Evolutionary conservation across 31 red algal genomes (phyloP), one percentile per base, ranked within the genome.

Genomic region (Odonthalia washingtoniensis): DNA sequence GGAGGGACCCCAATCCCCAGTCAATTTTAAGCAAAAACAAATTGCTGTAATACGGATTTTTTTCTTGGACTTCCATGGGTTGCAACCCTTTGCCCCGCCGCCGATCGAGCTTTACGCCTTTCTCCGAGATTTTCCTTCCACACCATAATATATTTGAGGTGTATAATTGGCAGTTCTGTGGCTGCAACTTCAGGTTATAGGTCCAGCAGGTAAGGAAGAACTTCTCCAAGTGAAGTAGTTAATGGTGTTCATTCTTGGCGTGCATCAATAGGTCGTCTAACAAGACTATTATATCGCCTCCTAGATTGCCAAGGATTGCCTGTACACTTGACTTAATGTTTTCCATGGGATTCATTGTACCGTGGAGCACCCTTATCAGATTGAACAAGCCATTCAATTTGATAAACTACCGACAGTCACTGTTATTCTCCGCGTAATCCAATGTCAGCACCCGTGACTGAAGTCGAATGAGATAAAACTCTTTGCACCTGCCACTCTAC

Each of bases 401-500:
- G 3, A 69, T 43, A 38, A 89, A 81, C 3, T 40, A 30, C 14
- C 72, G 68, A 34, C 65, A 38, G 18, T 24, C n/a, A 37, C 80
- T 74, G 26, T n/a, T 46, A 21, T 79, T 26, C 0, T 37, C 12
- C 33, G 79, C 52, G 5, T 80, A 32, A 3, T 74, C 75, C 18
- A 63, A n/a, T 89, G 61, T 40, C 75, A 81, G 46, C 72, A 89
- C 4, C 61, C 86, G 16, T 41, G 31, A 34, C 28, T 40, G 77
- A 89, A 89, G 75, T 89, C 86, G 42, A 89, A 66, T 38, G 75
- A 18, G 6, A 65, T 41, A 72, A 81, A 89, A 17, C n/a, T n/a
- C 82, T 4, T 38, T 21, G 70, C 0, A 24, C 72, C 82, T 0
- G 37, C 37, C 9, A 86, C 9, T 57, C 21, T 57, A 21, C 12